A percentile compares a stretch with the other conserved stretches of the same genome.
Conservation (phyloP, 768 basidiomycete species). For the Ramaria sp. region DNA sequence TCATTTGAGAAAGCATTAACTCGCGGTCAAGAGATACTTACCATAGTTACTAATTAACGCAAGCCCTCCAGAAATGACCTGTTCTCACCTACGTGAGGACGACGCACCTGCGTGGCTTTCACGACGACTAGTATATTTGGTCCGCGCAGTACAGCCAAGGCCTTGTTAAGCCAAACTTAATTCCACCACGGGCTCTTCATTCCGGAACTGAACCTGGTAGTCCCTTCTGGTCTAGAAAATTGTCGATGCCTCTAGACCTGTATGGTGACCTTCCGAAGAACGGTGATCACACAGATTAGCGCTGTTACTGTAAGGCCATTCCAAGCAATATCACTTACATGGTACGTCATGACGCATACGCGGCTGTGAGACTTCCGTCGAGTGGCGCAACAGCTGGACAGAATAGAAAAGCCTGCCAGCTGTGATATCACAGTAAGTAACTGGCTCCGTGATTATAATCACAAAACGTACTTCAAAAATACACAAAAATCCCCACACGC, state of each 20-base stretch:
- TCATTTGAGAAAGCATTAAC: no score
- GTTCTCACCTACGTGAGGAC: no score
- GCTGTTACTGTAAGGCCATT: conserved; percentile 28
- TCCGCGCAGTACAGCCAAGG: conserved; percentile 17
- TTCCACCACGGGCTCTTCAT: not conserved
- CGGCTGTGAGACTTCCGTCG: conserved; percentile 37
- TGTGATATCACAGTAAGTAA: no score
- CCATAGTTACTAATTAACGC: no score
- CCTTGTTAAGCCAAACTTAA: conserved; percentile 3
- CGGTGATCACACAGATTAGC: conserved; percentile 29
- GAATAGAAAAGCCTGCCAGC: conserved; percentile 41
- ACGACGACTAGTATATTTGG: conserved; percentile 3
- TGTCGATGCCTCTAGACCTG: conserved; percentile 47
- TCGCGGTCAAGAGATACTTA: no score
- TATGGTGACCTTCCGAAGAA: conserved; percentile 63
- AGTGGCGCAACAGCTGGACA: conserved; percentile 56
- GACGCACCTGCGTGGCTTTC: no score
- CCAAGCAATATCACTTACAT: conserved; percentile 40
- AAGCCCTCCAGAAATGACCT: no score
- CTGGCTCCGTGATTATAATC: no score
- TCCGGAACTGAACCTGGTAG: no score
- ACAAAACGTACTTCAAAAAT: no score
- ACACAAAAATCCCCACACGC: no score
- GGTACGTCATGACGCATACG: conserved; percentile 57
- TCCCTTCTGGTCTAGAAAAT: no score